These are phyloP conservation scores for Mortierella antarctica DNA, from an alignment of 192 early-diverging fungal species.

Conservation along the genomic window DNA sequence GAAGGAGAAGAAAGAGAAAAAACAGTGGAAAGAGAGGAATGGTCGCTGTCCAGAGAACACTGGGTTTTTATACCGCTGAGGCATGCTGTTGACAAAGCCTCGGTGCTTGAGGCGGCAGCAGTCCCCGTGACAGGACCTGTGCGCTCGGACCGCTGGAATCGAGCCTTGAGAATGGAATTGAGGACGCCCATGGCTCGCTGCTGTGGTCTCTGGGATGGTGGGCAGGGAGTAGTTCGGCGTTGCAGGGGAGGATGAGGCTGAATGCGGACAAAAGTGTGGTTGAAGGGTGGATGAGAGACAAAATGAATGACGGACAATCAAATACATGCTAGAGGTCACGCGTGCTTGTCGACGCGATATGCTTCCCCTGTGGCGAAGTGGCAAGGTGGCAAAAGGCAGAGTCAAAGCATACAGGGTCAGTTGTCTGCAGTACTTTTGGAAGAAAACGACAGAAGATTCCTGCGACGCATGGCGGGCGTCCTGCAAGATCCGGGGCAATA, in stretches of 20 bases:
- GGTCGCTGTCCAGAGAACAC: no score
- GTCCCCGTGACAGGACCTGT: background rate
- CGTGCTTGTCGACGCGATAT: no score
- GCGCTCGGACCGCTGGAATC: background rate
- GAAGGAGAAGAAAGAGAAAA: background rate
- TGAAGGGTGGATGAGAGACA: background rate
- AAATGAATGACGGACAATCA: background rate
- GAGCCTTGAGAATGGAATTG: conserved; percentile 25
- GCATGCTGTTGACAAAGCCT: background rate
- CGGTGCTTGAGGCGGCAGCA: background rate
- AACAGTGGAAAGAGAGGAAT: background rate
- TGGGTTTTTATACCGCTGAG: background rate
- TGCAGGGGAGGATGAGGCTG: background rate
- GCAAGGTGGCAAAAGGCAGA: no score
- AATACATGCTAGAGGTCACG: no score
- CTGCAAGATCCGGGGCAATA: no score
- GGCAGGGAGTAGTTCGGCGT: background rate
- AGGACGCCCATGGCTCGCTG: conserved; percentile 27
- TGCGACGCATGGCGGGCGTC: no score
- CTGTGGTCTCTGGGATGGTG: background rate
- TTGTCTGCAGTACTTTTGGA: no score
- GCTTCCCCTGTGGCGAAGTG: no score
- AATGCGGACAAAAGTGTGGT: background rate
- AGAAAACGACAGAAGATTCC: no score
- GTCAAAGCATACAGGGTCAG: no score